Evolutionary conservation across 345 rosid species (phyloP), one percentile per base, ranked within the genome.

Genomic region (Heritiera fomes): DNA sequence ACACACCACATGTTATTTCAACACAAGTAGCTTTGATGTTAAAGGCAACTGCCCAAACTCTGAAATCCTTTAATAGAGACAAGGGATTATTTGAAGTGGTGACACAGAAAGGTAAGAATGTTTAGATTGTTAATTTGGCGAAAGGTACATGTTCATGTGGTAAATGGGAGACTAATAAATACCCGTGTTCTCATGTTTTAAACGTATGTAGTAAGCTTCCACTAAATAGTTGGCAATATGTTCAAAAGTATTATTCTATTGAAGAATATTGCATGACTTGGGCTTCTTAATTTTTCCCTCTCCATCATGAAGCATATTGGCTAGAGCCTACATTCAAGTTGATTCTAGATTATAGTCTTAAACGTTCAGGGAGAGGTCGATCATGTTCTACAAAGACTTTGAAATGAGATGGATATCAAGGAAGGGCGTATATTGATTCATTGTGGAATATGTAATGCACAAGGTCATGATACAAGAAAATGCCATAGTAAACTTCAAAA

Each of bases 221-320:
- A 13, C 20, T 66, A 11, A 66, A 66, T 40, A 66, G 71, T 41
- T 66, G 46, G 23, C 20, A 66, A 34, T 41, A 14, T 66, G 46
- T 66, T 11, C 10, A 66, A 8, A 66, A 66, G 10, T 69, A 41
- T 69, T 69, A 69, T 46, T 69, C 73, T 3, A 69, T 69, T 69
- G 14, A 45, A 69, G 30, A 14, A 23, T 69, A 69, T 45, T 43
- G 28, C 8, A 46, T 2, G 14, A 69, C 55, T 45, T 69, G 55
- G 55, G 55, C 73, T 43, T 18, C 73, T 45, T 5, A 69, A 11
- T 45, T 69, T 69, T 45, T 30, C 6, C 73, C 34, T 20, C 73
- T 69, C 13, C 52, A 18, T 43, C 73, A 69, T 69, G 73, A 69
- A 69, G 73, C 55, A 41, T 69, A 69, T 69, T 69, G 34, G 52